Evolutionary conservation across 768 basidiomycete species (phyloP).

Genomic region (Exidia glandulosa): DNA sequence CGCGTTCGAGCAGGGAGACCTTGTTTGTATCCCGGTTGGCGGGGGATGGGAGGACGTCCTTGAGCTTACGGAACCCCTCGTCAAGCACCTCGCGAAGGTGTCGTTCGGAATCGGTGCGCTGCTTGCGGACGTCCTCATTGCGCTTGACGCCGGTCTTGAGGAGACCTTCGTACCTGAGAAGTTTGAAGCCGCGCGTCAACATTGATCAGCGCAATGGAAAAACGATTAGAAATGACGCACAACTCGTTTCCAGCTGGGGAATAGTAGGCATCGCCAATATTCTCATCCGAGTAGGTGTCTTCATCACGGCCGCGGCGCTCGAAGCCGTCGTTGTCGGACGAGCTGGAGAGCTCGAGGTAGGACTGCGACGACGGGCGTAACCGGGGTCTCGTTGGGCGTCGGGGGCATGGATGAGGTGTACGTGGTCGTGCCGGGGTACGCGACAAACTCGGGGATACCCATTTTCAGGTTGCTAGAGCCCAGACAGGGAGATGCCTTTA

Average conservation of each 20-base stretch:
- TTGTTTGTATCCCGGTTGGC: constrained; percentile 92
- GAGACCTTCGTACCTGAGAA: background rate
- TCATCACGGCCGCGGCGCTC: background rate
- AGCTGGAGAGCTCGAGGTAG: background rate
- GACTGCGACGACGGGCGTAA: background rate
- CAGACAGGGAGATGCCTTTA: background rate
- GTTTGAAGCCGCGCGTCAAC: background rate
- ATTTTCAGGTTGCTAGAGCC: background rate
- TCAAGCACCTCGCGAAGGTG: constrained; percentile 84
- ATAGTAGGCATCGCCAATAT: background rate
- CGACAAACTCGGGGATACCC: background rate
- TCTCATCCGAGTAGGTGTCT: background rate
- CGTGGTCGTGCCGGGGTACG: background rate
- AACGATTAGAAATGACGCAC: background rate
- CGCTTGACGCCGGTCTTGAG: background rate
- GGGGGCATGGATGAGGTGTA: background rate
- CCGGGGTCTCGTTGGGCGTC: background rate
- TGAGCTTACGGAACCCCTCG: constrained; percentile 83
- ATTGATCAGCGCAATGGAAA: background rate
- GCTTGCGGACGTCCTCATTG: constrained; percentile 71
- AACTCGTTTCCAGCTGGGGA: background rate
- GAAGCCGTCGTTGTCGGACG: background rate
- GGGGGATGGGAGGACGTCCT: constrained; percentile 79
- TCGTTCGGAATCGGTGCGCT: constrained; percentile 91
- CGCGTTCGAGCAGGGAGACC: constrained; percentile 78